phyloP scores from a whole-genome alignment of 2,329 filamentous ascomycete species.

The Myriosclerotinia scirpicola region DNA sequence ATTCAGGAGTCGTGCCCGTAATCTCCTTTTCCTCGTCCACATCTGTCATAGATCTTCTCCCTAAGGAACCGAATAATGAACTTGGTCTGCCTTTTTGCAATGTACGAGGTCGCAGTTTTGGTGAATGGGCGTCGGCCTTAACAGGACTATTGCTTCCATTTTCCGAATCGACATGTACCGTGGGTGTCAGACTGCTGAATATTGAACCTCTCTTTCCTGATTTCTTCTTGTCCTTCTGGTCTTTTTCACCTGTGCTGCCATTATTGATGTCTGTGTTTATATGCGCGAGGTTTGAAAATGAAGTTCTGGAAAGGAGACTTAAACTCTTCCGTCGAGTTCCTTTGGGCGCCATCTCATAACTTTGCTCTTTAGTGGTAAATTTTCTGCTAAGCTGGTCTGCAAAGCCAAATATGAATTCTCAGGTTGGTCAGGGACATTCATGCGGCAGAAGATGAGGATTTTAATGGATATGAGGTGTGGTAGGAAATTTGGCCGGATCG shows the following conservation, averaged over 20 bases:
- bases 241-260: slow-evolving; percentile 27
- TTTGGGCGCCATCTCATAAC: slow-evolving; percentile 36
- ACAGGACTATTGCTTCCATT: slow-evolving; percentile 33
- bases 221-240: slow-evolving; percentile 38
- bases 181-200: slow-evolving; percentile 32
- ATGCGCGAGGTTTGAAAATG: slow-evolving; percentile 32
- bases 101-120: slow-evolving; percentile 35
- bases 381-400: slow-evolving; percentile 22
- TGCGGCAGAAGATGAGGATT: slow-evolving; percentile 21
- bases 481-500: slow-evolving; percentile 20
- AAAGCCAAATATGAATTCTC: slow-evolving; percentile 19
- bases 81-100: slow-evolving; percentile 39
- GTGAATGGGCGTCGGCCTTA: slow-evolving; percentile 31
- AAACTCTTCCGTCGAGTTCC: slow-evolving; percentile 38
- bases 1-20: slow-evolving; percentile 32
- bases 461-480: slow-evolving; percentile 13
- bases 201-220: slow-evolving; percentile 35
- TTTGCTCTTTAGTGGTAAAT: slow-evolving; percentile 18
- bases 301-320: slow-evolving; percentile 35
- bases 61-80: slow-evolving; percentile 41
- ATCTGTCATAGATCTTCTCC: slow-evolving; percentile 37
- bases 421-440: slow-evolving; percentile 13
- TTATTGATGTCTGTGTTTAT: slow-evolving; percentile 35
- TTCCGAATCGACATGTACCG: slow-evolving; percentile 24
- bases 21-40: slow-evolving; percentile 34